Evolutionary conservation across 805 yeast genomes (phyloP).

Genomic region (Wickerhamiella occidentalis): DNA sequence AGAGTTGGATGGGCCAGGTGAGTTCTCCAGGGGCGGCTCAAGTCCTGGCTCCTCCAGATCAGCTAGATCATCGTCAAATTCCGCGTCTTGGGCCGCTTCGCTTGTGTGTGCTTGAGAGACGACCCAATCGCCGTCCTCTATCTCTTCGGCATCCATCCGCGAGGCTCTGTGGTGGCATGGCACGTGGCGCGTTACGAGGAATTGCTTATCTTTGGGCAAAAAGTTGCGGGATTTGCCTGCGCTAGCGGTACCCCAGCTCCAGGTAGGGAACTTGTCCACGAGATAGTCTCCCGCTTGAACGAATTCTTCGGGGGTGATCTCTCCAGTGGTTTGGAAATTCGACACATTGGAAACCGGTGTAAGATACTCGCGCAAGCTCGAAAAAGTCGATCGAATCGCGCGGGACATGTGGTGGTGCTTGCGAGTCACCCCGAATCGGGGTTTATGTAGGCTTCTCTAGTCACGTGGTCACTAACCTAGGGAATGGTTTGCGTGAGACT

Average conservation of each 20-base stretch:
- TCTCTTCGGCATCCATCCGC: slow-evolving; percentile 33
- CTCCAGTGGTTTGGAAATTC: slow-evolving; percentile 75
- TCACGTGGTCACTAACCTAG: not conserved
- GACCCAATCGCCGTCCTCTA: slow-evolving; percentile 34
- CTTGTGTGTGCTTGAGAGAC: slow-evolving; percentile 14
- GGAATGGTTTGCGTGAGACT: not conserved
- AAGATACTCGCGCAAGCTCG: slow-evolving; percentile 77
- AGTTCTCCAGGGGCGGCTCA: slow-evolving; percentile 29
- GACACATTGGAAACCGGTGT: slow-evolving; percentile 86
- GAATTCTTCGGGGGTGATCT: slow-evolving; percentile 91
- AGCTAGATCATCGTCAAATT: slow-evolving; percentile 20
- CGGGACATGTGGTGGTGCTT: slow-evolving; percentile 7
- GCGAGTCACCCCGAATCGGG: not conserved
- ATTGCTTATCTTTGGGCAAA: slow-evolving; percentile 79
- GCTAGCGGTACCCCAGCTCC: slow-evolving; percentile 73
- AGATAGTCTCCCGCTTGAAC: slow-evolving; percentile 89
- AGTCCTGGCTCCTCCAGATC: slow-evolving; percentile 32
- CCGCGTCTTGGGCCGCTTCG: slow-evolving; percentile 21
- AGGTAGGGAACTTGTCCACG: slow-evolving; percentile 85
- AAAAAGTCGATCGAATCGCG: slow-evolving; percentile 57
- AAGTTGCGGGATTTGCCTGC: slow-evolving; percentile 47
- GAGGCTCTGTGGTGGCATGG: slow-evolving; percentile 69
- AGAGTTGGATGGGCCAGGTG: not conserved
- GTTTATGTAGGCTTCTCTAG: not conserved
- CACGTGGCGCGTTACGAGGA: slow-evolving; percentile 75